Conservation (phyloP, 2,329 filamentous ascomycete species). For the Ascochyta viciae-villosae region DNA sequence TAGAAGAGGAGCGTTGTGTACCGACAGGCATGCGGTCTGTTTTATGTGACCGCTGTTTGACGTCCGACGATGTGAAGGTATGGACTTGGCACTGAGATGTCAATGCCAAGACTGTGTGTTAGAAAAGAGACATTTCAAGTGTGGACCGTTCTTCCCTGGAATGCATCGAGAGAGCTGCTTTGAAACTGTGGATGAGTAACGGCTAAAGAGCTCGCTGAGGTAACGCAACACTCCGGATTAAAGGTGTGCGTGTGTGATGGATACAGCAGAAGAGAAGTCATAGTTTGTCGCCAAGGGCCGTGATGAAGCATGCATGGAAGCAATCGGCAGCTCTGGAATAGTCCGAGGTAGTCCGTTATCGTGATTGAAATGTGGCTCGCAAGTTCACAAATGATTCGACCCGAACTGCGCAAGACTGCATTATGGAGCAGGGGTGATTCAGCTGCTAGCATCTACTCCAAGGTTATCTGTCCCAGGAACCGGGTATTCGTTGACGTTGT, state of each 20-base stretch:
- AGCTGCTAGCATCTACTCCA: constrained; percentile 1
- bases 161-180: neutral
- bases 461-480: constrained; percentile 11
- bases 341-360: constrained; percentile 20
- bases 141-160: neutral
- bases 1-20: neutral
- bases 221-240: neutral
- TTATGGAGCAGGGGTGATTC: neutral
- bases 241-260: neutral
- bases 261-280: neutral
- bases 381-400: neutral
- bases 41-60: neutral
- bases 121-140: neutral
- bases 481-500: constrained; percentile 12
- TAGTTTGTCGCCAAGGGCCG: neutral
- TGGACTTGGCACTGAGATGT: neutral
- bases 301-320: neutral
- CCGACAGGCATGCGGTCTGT: neutral
- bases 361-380: constrained; percentile 7
- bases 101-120: too few species aligned
- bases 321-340: neutral
- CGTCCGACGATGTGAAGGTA: neutral
- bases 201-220: neutral
- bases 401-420: constrained; percentile 7
- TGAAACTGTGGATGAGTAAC: neutral